Conservation (phyloP, 2,329 filamentous ascomycete genomes). For the Penicillium paneum region DNA sequence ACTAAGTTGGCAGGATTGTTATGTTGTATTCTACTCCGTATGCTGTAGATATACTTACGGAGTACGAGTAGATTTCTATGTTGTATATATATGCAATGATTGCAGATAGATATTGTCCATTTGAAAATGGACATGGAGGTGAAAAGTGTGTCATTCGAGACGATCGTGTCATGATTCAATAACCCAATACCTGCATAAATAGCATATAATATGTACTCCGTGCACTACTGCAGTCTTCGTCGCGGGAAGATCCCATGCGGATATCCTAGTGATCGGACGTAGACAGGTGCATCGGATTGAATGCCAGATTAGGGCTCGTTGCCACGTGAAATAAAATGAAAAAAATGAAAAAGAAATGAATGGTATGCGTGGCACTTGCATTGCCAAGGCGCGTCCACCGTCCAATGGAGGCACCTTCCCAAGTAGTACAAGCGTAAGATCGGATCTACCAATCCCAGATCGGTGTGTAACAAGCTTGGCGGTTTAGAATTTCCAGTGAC, state of each 20-base stretch:
- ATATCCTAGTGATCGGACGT: conserved; percentile 1
- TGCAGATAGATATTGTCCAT: background rate
- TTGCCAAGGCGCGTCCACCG: background rate
- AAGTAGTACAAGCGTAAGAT: conserved; percentile 8
- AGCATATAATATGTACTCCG: background rate
- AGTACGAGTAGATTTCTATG: no score
- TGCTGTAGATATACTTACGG: background rate
- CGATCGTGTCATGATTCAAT: background rate
- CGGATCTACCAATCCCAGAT: conserved; percentile 11
- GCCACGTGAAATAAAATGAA: conserved; percentile 7
- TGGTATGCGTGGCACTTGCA: background rate
- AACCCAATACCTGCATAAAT: background rate
- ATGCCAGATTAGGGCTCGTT: conserved; percentile 25
- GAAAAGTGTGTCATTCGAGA: background rate
- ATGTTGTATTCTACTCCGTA: background rate
- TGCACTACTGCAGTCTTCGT: conserved; percentile 2
- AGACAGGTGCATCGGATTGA: conserved; percentile 26
- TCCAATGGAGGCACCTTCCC: conserved; percentile 12
- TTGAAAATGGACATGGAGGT: background rate
- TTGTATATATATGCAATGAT: background rate
- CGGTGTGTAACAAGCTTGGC: conserved; percentile 1
- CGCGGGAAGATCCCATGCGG: conserved; percentile 9
- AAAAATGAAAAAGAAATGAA: background rate
- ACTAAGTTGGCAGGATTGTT: conserved; percentile 1
- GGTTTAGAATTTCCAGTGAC: background rate